phyloP scores from a whole-genome alignment of 192 early-diverging fungal genomes.

The Coemansia sp. region DNA sequence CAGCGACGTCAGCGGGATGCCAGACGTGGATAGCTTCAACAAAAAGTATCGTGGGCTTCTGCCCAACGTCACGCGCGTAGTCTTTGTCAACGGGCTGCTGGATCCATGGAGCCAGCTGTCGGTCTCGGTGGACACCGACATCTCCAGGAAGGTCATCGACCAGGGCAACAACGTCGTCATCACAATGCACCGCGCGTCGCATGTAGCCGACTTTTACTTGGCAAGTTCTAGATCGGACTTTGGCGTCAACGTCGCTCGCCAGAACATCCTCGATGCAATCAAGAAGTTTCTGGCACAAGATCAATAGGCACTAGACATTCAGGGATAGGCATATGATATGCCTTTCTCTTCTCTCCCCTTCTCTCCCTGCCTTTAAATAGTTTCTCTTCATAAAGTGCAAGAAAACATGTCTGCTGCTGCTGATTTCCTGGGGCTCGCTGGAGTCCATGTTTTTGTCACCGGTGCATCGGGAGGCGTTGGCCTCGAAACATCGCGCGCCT shows the following conservation, averaged over 20 bases:
- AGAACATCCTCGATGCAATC: slow-evolving; percentile 36
- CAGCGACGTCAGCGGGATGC: no score
- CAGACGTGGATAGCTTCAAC: no score
- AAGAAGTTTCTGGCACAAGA: slow-evolving; percentile 19
- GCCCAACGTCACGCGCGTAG: slow-evolving; percentile 55
- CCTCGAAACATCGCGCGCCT: slow-evolving; percentile 39
- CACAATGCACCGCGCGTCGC: slow-evolving; percentile 47
- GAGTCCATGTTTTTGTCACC: slow-evolving; percentile 57
- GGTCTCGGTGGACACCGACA: slow-evolving; percentile 21
- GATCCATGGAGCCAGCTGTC: slow-evolving; percentile 65
- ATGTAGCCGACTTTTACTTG: slow-evolving; percentile 52
- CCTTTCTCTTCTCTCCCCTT: background rate
- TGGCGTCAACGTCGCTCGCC: slow-evolving; percentile 43
- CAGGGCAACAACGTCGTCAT: slow-evolving; percentile 36
- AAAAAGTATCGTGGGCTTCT: no score
- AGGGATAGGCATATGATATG: background rate
- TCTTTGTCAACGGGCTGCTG: slow-evolving; percentile 66
- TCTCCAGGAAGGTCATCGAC: slow-evolving; percentile 10
- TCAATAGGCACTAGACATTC: background rate
- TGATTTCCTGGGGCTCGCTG: slow-evolving; percentile 34
- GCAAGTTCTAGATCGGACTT: slow-evolving; percentile 31
- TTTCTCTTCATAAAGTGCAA: background rate
- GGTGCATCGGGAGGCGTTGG: slow-evolving; percentile 63
- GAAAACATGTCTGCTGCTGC: slow-evolving; percentile 9
- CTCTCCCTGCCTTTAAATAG: background rate